Evolutionary conservation across 1,284 basidiomycete genomes (phyloP).

Genomic region (Coniferiporia weirii): DNA sequence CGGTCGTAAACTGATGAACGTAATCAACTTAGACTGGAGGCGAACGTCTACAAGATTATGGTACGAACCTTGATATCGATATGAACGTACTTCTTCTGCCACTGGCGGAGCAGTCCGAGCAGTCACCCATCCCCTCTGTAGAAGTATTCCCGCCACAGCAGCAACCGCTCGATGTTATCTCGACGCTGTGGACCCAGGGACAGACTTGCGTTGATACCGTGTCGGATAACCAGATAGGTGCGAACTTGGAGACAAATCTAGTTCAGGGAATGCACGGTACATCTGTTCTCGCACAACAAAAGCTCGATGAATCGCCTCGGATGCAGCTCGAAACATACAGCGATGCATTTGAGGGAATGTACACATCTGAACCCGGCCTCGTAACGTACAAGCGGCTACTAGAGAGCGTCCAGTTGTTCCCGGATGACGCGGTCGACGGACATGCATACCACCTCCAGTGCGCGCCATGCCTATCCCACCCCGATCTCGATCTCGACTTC

Average conservation of each 20-base stretch:
- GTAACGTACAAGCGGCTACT: neutral
- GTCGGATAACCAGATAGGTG: neutral
- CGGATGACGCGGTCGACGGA: neutral
- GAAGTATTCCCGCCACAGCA: neutral
- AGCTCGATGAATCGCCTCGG: neutral
- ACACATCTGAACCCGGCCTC: neutral
- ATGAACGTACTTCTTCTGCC: neutral
- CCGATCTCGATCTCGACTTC: neutral
- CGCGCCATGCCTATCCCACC: neutral
- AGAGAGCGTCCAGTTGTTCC: neutral
- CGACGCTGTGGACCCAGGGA: neutral
- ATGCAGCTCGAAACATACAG: neutral
- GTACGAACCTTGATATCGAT: neutral
- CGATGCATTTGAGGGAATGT: neutral
- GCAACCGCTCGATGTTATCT: neutral
- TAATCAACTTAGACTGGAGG: neutral
- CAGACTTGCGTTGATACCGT: neutral
- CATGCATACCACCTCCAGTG: neutral
- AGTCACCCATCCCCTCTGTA: neutral
- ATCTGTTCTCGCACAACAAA: neutral
- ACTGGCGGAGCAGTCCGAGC: neutral
- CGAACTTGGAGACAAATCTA: neutral
- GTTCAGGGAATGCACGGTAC: neutral
- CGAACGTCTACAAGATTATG: neutral
- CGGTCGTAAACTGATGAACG: neutral